phyloP scores from a whole-genome alignment of 2,329 filamentous ascomycete species.

The Paraphoma sp. region DNA sequence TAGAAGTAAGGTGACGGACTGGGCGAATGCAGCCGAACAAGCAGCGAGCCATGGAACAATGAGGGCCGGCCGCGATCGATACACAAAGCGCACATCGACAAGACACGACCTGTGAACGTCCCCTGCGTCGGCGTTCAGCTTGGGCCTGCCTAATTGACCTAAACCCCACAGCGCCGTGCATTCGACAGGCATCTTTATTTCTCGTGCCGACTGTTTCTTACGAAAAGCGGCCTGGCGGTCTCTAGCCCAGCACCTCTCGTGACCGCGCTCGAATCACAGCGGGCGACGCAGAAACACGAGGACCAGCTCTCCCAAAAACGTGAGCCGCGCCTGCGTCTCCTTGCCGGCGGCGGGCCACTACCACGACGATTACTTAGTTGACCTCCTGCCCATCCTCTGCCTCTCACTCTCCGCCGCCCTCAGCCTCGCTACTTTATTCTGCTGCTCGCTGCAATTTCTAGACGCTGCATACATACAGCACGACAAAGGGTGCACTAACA shows the following conservation, averaged over 20 bases:
- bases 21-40: neutral
- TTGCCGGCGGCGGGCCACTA: slow-evolving; percentile 7
- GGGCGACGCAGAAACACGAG: slow-evolving; percentile 24
- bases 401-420: neutral
- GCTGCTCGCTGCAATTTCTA: slow-evolving; percentile 11
- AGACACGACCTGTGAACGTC: neutral
- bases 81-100: neutral
- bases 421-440: neutral
- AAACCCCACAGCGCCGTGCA: slow-evolving; percentile 28
- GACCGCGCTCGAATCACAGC: slow-evolving; percentile 24
- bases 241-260: slow-evolving; percentile 14
- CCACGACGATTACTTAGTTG: neutral
- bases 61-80: neutral
- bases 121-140: slow-evolving; percentile 3
- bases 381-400: neutral
- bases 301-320: slow-evolving; percentile 18
- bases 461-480: slow-evolving; percentile 16
- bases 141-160: slow-evolving; percentile 7
- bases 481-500: neutral
- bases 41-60: neutral
- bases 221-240: slow-evolving; percentile 12
- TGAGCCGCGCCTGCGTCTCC: slow-evolving; percentile 26
- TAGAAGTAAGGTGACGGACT: neutral
- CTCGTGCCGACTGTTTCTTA: slow-evolving; percentile 13
- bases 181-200: slow-evolving; percentile 11